Percentiles rank a stretch among this genome's conserved stretches.
These are phyloP conservation scores for Selaginella tamariscina DNA, from an alignment of 75 land plant species.

Conservation along the genomic window DNA sequence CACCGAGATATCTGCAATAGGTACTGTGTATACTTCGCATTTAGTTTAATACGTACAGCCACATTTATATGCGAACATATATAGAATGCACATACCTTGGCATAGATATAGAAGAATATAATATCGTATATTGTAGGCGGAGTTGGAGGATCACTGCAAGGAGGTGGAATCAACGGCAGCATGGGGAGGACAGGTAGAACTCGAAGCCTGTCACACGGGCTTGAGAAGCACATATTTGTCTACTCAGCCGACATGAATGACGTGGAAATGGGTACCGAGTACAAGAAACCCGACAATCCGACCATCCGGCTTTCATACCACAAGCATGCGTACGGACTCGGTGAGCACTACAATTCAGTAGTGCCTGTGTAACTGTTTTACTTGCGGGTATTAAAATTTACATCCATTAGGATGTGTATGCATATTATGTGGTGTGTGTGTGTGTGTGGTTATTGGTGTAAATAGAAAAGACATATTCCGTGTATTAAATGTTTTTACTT, in stretches of 20 bases:
- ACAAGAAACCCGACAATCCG: conserved; percentile 30
- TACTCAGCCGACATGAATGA: conserved; percentile 62
- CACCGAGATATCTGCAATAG: background rate
- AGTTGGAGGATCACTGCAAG: conserved; percentile 5
- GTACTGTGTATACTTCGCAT: background rate
- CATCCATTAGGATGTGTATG: too few species aligned
- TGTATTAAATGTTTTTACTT: too few species aligned
- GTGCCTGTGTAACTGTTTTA: conserved; percentile 39
- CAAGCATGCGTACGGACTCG: conserved; percentile 87
- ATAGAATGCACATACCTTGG: too few species aligned
- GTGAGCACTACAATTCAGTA: conserved; percentile 95
- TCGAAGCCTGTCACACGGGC: conserved; percentile 71
- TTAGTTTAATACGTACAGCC: background rate
- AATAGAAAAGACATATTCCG: too few species aligned
- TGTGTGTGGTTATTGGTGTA: too few species aligned
- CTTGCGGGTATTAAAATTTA: too few species aligned
- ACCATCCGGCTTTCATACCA: conserved; percentile 71
- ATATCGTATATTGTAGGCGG: too few species aligned
- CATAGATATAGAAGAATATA: too few species aligned
- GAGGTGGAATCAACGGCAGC: conserved; percentile 81
- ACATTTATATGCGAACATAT: too few species aligned
- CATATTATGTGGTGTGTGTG: too few species aligned
- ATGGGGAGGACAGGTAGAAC: conserved; percentile 94
- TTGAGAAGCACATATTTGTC: conserved; percentile 64
- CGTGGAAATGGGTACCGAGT: conserved; percentile 95